phyloP scores from a whole-genome alignment of 2,329 filamentous ascomycete species.

The Eutypa lata region DNA sequence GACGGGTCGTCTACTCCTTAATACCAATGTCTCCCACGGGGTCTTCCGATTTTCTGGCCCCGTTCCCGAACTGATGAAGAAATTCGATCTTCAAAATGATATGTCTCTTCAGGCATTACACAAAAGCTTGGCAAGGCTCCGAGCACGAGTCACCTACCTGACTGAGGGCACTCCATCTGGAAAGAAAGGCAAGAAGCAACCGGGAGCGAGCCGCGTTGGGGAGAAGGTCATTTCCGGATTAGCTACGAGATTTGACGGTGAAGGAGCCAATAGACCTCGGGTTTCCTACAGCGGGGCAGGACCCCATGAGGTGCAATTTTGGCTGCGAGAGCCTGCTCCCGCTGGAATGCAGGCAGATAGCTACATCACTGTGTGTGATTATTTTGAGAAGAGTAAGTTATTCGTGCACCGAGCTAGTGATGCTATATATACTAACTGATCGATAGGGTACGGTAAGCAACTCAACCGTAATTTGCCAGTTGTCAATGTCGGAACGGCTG shows the following conservation, averaged over 20 bases:
- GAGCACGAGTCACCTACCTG: slow-evolving; percentile 13
- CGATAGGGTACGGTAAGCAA: slow-evolving; percentile 20
- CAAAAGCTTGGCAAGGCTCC: slow-evolving; percentile 16
- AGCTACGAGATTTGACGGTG: slow-evolving; percentile 29
- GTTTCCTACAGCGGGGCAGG: slow-evolving; percentile 20
- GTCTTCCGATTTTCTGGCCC: slow-evolving; percentile 44
- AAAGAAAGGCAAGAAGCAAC: slow-evolving; percentile 14
- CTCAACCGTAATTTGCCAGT: slow-evolving; percentile 48
- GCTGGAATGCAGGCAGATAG: slow-evolving; percentile 22
- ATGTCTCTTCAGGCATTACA: background rate
- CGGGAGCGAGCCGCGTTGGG: slow-evolving; percentile 8
- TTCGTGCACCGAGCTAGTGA: background rate
- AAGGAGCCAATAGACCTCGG: slow-evolving; percentile 25
- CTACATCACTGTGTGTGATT: slow-evolving; percentile 38
- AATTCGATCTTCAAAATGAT: slow-evolving; percentile 2
- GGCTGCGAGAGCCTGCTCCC: slow-evolving; percentile 21
- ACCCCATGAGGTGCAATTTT: slow-evolving; percentile 30
- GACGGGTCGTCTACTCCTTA: slow-evolving; percentile 52
- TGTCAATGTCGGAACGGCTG: slow-evolving; percentile 60
- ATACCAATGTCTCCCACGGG: slow-evolving; percentile 52
- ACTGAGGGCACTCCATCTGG: slow-evolving; percentile 8
- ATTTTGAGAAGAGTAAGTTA: slow-evolving; percentile 41
- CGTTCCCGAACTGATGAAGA: slow-evolving; percentile 32
- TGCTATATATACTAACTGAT: slow-evolving; percentile 8
- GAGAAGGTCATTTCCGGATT: slow-evolving; percentile 21